A percentile compares a stretch with the other conserved stretches of the same genome.
These are phyloP conservation scores for Myxozyma neglecta DNA, from an alignment of 805 yeast genomes.

Conservation along the genomic window DNA sequence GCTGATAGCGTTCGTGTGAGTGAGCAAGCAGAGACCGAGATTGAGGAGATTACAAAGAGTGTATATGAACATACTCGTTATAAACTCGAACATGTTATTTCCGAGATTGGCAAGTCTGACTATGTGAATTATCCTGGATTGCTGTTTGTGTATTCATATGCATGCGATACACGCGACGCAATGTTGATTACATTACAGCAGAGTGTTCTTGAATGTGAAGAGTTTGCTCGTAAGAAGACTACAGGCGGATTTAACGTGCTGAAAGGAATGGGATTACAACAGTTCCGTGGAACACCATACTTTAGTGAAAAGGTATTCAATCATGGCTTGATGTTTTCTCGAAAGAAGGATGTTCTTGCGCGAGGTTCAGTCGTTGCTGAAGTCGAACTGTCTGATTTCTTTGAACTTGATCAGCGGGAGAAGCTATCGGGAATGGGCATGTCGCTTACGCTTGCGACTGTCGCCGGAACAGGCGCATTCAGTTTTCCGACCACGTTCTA, in stretches of 20 bases:
- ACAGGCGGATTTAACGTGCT: constrained; percentile 60
- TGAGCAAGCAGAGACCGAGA: constrained; percentile 59
- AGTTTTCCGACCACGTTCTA: constrained; percentile 22
- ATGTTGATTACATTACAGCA: constrained; percentile 66
- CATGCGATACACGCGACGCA: constrained; percentile 63
- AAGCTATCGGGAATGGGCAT: constrained; percentile 28
- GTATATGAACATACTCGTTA: constrained; percentile 63
- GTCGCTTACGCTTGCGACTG: constrained; percentile 30
- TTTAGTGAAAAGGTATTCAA: constrained; percentile 63
- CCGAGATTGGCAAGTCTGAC: constrained; percentile 52
- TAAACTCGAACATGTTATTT: constrained; percentile 54
- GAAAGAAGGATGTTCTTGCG: constrained; percentile 61
- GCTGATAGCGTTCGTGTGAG: constrained; percentile 54
- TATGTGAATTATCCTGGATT: constrained; percentile 62
- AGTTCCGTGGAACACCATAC: constrained; percentile 56
- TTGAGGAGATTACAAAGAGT: constrained; percentile 59
- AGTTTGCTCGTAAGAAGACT: constrained; percentile 63
- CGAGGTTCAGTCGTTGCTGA: constrained; percentile 42
- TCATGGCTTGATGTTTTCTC: constrained; percentile 78
- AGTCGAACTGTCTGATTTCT: constrained; percentile 68
- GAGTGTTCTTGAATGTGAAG: constrained; percentile 66
- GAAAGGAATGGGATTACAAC: constrained; percentile 58
- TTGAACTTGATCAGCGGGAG: constrained; percentile 48
- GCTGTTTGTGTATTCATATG: constrained; percentile 65
- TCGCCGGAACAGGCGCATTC: constrained; percentile 26